Evolutionary conservation across 768 basidiomycete genomes (phyloP), one percentile per base, ranked within the genome.

Genomic region (Postia placenta): DNA sequence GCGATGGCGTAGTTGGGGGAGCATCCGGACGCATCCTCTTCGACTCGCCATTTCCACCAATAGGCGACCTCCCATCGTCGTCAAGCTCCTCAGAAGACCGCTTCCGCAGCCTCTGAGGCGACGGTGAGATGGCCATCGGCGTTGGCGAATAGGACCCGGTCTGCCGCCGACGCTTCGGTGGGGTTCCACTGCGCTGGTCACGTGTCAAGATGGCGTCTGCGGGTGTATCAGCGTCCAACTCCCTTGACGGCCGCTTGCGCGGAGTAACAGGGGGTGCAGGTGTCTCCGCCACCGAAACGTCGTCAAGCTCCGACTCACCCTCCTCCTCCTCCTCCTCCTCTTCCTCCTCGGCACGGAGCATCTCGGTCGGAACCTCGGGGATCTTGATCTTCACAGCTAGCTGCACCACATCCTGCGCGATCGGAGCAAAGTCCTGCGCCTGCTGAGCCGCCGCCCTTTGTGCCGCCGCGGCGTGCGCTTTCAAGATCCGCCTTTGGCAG

Each of bases 401-500:
- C 12, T 44, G 45, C 9, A 9, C 28, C 11, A 45, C 25, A 4
- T 49, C 40, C 24, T 30, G 36, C 39, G 50, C 35, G n/a, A 48
- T 45, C n/a, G 40, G 53, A 24, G 23, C 15, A n/a, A n/a, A n/a
- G n/a, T n/a, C n/a, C n/a, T n/a, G n/a, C n/a, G 33, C 30, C 11
- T 44, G 14, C 45, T 55, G 46, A 47, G 58, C 56, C 11, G 67
- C 67, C 40, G 60, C 4, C 67, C 64, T 25, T 62, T 62, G 67
- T 68, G 3, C 68, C 71, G 39, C 68, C 64, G 20, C 66, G 67
- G 24, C 69, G 50, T 77, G 80, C 4, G 75, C 77, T 42, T 68
- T 68, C 22, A 73, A 63, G 61, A 78, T 74, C 6, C 86, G 80
- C 22, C 87, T 79, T 53, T 85, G 79, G 61, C 86, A 88, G 35